phyloP scores from a whole-genome alignment of 139 green algal species.

The Choricystis sp. region DNA sequence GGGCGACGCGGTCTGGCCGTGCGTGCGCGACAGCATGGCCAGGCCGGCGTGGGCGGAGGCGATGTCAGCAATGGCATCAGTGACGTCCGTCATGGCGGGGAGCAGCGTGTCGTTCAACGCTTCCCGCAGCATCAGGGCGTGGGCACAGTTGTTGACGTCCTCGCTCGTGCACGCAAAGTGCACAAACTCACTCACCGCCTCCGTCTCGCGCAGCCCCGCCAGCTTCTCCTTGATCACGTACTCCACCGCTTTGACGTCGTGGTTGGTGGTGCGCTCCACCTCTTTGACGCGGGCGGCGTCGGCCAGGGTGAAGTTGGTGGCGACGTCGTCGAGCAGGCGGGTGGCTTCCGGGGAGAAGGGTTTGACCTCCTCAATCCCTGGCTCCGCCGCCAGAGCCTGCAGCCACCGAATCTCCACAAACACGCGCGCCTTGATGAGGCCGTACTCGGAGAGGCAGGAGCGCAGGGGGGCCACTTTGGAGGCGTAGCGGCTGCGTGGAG shows the following conservation, averaged over 20 bases:
- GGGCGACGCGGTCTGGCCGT: slow-evolving; percentile 92
- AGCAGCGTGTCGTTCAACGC: slow-evolving; percentile 60
- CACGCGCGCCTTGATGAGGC: slow-evolving; percentile 83
- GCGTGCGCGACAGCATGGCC: slow-evolving; percentile 90
- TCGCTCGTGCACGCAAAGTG: slow-evolving; percentile 98
- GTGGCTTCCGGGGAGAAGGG: slow-evolving; percentile 54
- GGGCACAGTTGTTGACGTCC: slow-evolving; percentile 99
- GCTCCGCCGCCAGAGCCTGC: slow-evolving; percentile 73
- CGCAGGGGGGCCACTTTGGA: slow-evolving; percentile 52
- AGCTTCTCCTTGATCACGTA: slow-evolving; percentile 90
- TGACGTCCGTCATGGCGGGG: slow-evolving; percentile 75
- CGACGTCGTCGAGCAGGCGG: slow-evolving; percentile 60
- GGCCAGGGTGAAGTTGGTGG: slow-evolving; percentile 41
- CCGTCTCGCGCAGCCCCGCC: slow-evolving; percentile 33
- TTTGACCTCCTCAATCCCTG: slow-evolving; percentile 38
- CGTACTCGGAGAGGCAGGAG: slow-evolving; percentile 88
- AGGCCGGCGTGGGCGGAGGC: slow-evolving; percentile 62
- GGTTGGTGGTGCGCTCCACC: slow-evolving; percentile 91
- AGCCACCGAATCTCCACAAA: slow-evolving; percentile 94
- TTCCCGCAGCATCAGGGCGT: slow-evolving; percentile 90
- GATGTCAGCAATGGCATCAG: slow-evolving; percentile 44
- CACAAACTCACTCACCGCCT: slow-evolving; percentile 77
- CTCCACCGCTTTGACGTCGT: slow-evolving; percentile 99
- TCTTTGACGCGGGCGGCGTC: slow-evolving; percentile 59
- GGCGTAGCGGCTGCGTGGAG: slow-evolving; percentile 47